Base-by-base conservation (phyloP, 2,329 filamentous ascomycete species). In the Keithomyces neogunnii region DNA sequence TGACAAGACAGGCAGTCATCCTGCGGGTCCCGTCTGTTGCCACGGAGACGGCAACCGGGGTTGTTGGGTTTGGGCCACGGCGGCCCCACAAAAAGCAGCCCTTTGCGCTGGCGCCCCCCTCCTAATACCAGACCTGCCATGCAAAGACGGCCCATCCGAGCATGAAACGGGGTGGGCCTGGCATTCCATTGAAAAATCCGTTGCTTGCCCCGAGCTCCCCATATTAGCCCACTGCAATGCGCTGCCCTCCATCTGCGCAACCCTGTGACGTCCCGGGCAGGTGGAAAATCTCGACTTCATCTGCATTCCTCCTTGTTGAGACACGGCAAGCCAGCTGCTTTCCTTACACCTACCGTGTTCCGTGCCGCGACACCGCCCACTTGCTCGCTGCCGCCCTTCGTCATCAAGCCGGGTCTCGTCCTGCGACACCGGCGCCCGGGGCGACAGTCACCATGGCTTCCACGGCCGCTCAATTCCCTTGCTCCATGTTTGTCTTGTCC, bases 1-100 rank as follows among this genome's bases (percentile, higher is more conserved):
- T 48, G 33, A 40, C 48, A 40, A 19, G 36, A 8, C 31, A 31
- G 36, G 29, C 43, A 48, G 51, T 51, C 50, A 54, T 56, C 51
- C 54, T 55, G 57, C 56, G 58, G 58, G 53, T 26, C 38, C 47
- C 38, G 40, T 19, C 4, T n/a, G 53, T 61, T 51, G 49, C 53
- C 55, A 54, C 45, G 53, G 59, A 59, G 60, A 61, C 59, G 47
- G 39, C 46, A 40, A 40, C 36, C 9, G n/a, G 3, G 28, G 26
- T 19, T 19, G 19, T 19, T 19, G 19, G 19, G 19, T 19, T 19
- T 19, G 19, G 19, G 19, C 19, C 19, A 19, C 19, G 19, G 19
- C 19, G 19, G 19, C 19, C 19, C 19, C 19, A 19, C 19, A 19
- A 19, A 19, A 19, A 19, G 19, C 19, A 19, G 19, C 19, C 19